A percentile compares a stretch with the other conserved stretches of the same genome.
These are phyloP conservation scores for Pseudocercospora pini-densiflorae DNA, from an alignment of 2,329 filamentous ascomycete genomes.

Conservation along the genomic window DNA sequence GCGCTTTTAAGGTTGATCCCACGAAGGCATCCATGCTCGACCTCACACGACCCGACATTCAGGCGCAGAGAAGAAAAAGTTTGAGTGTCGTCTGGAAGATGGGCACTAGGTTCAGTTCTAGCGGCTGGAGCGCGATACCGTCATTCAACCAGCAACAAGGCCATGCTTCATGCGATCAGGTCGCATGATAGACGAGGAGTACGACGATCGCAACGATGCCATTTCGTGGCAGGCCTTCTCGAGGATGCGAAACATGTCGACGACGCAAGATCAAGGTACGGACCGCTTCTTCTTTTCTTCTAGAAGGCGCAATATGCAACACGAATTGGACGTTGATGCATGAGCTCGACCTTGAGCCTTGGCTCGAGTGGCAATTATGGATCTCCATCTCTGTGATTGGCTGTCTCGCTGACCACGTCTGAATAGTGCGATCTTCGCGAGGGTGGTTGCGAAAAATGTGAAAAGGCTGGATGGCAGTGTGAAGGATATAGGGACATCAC, in stretches of 20 bases:
- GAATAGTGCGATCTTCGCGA: constrained; percentile 23
- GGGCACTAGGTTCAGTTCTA: not conserved
- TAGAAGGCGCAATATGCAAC: not conserved
- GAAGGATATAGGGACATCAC: constrained; percentile 23
- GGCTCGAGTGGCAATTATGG: not conserved
- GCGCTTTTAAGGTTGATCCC: not conserved
- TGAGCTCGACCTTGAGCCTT: no score
- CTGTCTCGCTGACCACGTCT: constrained; percentile 18
- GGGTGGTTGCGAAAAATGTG: constrained; percentile 22
- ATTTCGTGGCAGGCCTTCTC: constrained; percentile 23
- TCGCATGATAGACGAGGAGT: not conserved
- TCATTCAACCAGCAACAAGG: not conserved
- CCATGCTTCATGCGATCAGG: constrained; percentile 1
- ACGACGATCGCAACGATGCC: constrained; percentile 13
- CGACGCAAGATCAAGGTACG: constrained; percentile 31
- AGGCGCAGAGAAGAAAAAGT: not conserved
- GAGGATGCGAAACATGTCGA: constrained; percentile 29
- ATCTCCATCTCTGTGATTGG: constrained; percentile 8
- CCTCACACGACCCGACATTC: constrained; percentile 2
- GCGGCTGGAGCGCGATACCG: constrained; percentile 2
- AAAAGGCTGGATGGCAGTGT: constrained; percentile 24
- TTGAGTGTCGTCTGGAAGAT: not conserved
- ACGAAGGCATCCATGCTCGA: not conserved
- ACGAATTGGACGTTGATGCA: not conserved
- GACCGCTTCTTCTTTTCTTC: constrained; percentile 3